Evolutionary conservation across 163 green algal species (phyloP).

Genomic region (Scenedesmus sp.): DNA sequence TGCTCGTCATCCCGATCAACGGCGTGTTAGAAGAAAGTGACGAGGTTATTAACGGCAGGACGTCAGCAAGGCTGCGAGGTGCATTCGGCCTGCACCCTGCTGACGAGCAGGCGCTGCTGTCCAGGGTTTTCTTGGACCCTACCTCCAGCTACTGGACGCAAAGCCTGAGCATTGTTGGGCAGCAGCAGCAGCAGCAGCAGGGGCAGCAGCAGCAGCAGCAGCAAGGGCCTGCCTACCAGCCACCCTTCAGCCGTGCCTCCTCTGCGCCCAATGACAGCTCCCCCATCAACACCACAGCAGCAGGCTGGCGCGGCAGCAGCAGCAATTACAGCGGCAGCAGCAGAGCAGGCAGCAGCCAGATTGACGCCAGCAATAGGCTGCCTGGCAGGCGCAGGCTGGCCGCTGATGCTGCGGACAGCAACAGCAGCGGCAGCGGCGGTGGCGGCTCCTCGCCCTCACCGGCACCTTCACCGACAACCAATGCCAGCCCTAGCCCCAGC

Average conservation of each 20-base stretch:
- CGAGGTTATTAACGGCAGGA: slow-evolving; percentile 33
- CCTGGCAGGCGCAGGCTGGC: neutral
- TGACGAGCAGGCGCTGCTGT: slow-evolving; percentile 35
- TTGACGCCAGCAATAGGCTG: neutral
- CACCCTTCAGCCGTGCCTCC: neutral
- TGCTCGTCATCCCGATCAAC: slow-evolving; percentile 4
- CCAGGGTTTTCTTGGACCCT: slow-evolving; percentile 22
- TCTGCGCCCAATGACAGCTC: neutral
- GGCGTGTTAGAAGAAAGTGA: slow-evolving; percentile 20
- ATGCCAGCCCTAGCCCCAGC: neutral
- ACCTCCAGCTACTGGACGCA: slow-evolving; percentile 20
- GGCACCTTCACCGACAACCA: neutral
- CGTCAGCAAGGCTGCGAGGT: neutral
- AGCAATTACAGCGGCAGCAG: neutral
- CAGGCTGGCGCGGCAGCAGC: neutral
- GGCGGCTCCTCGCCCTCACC: neutral
- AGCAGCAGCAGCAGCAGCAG: slow-evolving; percentile 10
- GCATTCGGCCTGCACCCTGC: slow-evolving; percentile 31
- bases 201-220: neutral
- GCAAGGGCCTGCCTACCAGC: neutral
- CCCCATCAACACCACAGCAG: neutral
- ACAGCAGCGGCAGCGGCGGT: neutral
- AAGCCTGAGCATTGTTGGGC: neutral
- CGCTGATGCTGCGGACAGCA: neutral
- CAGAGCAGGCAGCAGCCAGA: neutral